These are phyloP conservation scores for Termitomyces sp. DNA, from an alignment of 768 basidiomycete genomes.

Conservation along the genomic window DNA sequence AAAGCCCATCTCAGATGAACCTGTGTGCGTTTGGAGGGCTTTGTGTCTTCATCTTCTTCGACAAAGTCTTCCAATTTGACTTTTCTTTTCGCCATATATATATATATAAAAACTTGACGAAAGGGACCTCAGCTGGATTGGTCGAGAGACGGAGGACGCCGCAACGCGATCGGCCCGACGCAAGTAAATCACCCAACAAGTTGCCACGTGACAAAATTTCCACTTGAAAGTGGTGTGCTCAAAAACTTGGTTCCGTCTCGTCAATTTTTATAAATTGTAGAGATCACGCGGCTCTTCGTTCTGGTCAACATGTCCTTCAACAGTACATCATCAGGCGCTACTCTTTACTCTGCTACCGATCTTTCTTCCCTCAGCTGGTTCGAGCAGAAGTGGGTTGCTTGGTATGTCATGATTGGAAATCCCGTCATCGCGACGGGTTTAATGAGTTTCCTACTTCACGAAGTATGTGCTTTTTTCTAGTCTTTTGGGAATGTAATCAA, in stretches of 20 bases:
- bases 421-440: slow-evolving; percentile 91
- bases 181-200: background rate
- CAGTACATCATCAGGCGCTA: slow-evolving; percentile 26
- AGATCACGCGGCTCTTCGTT: slow-evolving; percentile 4
- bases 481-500: background rate
- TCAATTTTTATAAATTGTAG: slow-evolving; percentile 5
- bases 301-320: slow-evolving; percentile 43
- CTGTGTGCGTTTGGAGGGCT: slow-evolving; percentile 3
- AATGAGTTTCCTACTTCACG: slow-evolving; percentile 89
- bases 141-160: background rate
- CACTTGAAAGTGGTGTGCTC: slow-evolving; percentile 12
- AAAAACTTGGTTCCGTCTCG: background rate
- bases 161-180: background rate
- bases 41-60: slow-evolving; percentile 3
- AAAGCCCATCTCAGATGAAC: background rate
- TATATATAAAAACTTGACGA: slow-evolving; percentile 10
- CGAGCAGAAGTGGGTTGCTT: slow-evolving; percentile 78
- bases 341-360: slow-evolving; percentile 55
- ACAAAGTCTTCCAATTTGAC: slow-evolving; percentile 6
- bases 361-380: slow-evolving; percentile 57
- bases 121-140: background rate
- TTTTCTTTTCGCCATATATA: slow-evolving; percentile 24
- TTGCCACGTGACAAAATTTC: slow-evolving; percentile 8
- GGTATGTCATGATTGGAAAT: slow-evolving; percentile 85
- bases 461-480: slow-evolving; percentile 47